phyloP scores from a whole-genome alignment of 2,329 filamentous ascomycete species.

The Venturia effusa region DNA sequence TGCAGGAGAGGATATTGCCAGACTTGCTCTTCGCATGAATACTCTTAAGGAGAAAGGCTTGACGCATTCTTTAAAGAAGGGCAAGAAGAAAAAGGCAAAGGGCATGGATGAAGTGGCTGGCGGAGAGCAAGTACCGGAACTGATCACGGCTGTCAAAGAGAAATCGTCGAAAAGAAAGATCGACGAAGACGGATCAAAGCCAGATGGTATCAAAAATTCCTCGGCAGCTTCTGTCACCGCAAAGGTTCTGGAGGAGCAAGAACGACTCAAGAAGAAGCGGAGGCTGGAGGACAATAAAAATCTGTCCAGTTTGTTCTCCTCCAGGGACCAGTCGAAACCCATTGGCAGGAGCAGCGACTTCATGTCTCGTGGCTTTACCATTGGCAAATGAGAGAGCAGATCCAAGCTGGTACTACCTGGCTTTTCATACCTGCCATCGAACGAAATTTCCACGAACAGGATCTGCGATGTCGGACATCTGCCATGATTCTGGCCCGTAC shows the following conservation, averaged over 20 bases:
- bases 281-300: constrained; percentile 55
- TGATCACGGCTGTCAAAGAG: constrained; percentile 4
- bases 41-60: constrained; percentile 62
- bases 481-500: not conserved
- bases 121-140: constrained; percentile 15
- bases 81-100: constrained; percentile 67
- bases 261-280: constrained; percentile 57
- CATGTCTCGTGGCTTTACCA: constrained; percentile 37
- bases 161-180: constrained; percentile 4
- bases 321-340: constrained; percentile 22
- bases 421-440: not conserved
- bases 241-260: constrained; percentile 78
- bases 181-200: constrained; percentile 22
- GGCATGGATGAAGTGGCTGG: constrained; percentile 22
- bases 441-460: not conserved
- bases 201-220: constrained; percentile 71
- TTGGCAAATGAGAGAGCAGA: not conserved
- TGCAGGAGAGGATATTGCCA: constrained; percentile 57
- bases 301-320: constrained; percentile 37
- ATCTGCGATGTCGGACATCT: not conserved
- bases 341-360: constrained; percentile 35
- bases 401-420: not conserved
- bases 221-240: constrained; percentile 77
- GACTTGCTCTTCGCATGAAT: constrained; percentile 54
- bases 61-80: constrained; percentile 81